Base-by-base conservation (phyloP, 371 early-diverging fungal species). In the Apophysomyces variabilis region DNA sequence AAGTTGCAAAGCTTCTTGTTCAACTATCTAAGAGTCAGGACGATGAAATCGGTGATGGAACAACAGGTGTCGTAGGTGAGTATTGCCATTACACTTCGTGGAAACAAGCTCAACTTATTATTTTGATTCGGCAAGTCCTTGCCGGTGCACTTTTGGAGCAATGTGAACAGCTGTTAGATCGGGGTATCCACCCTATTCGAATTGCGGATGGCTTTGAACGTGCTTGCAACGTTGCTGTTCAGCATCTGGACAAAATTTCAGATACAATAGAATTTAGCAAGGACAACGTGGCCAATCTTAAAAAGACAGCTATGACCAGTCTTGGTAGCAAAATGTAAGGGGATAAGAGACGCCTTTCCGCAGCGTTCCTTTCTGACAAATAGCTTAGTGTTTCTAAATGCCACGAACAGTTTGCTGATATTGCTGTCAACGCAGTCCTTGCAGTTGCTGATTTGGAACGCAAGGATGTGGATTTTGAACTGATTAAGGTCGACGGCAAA, bases 11-110 rank as follows among this genome's bases (percentile, higher is more conserved):
- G 80, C 87, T 99, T 36, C 82, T 99, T 61, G 97, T 99, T 14
- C 96, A 99, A 82, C 85, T 99, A 57, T 96, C 96, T 62, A 92
- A 96, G 84, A 90, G 95, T 66, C 99, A 99, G 86, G 99, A 99
- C 83, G 97, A 99, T 72, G 99, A 99, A 85, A 96, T 99, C 78
- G 99, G 99, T 61, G 99, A 99, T 81, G 99, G 99, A 62, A 99
- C 99, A 43, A 99, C 99, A n/a, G 95, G 98, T 76, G 97, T 99
- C 66, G 99, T 99, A 73, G 90, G 93, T 92, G 81, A 62, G 82
- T 82, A 46, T 39, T 35, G 32, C 3, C 32, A 26, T 26, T 26
- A 26, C 32, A 26, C 1, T 26, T 26, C 32, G 32, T 3, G 3
- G 32, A 26, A 26, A 26, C 32, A 26, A 26, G 32, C 32, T 26